phyloP scores from a whole-genome alignment of 306 rosid genomes.

The Rubus parviflorus region DNA sequence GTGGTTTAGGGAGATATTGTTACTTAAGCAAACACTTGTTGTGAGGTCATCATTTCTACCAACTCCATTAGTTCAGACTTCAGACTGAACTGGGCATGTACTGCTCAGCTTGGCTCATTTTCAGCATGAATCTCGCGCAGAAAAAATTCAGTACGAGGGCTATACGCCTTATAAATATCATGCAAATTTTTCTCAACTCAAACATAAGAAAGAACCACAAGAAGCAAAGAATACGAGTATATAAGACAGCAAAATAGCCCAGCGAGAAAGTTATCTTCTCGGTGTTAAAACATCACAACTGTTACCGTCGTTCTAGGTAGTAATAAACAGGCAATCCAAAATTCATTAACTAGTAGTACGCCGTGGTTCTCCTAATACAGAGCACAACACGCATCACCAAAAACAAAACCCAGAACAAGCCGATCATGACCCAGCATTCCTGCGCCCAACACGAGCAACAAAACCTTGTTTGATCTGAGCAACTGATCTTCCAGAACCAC shows the following conservation, averaged over 20 bases:
- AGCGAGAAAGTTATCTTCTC: background rate
- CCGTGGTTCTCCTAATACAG: background rate
- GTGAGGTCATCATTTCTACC: background rate
- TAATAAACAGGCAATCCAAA: background rate
- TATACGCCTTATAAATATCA: background rate
- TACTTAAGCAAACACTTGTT: no score
- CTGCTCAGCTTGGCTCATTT: background rate
- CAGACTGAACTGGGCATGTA: no score
- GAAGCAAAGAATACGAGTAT: background rate
- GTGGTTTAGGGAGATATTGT: background rate
- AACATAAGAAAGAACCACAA: background rate
- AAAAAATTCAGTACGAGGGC: background rate
- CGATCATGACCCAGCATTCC: constrained; percentile 39
- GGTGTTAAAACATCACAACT: background rate
- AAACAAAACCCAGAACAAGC: background rate
- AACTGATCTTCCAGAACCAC: constrained; percentile 93
- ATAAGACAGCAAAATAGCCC: background rate
- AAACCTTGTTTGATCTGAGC: constrained; percentile 97
- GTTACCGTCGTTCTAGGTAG: background rate
- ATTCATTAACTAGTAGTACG: background rate
- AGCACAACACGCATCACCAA: background rate
- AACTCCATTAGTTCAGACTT: background rate
- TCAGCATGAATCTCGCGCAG: background rate
- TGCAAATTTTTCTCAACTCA: background rate
- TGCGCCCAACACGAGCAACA: constrained; percentile 95